Percentiles rank a stretch among this genome's conserved stretches.
phyloP scores from a whole-genome alignment of 176 grass and related monocot genomes.

The Avena atlantica region DNA sequence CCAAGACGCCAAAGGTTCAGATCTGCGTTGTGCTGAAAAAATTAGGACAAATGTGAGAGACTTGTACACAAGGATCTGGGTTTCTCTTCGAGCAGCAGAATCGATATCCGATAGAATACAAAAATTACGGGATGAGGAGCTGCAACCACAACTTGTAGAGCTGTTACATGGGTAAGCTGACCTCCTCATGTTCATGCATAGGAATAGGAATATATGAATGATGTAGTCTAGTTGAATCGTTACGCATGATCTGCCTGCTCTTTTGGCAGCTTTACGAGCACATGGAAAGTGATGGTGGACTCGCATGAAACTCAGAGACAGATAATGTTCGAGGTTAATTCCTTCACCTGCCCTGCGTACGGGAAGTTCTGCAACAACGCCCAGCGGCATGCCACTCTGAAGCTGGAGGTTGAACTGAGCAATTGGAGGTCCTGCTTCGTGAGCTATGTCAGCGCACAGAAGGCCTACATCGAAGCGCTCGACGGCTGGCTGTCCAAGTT shows the following conservation, averaged over 20 bases:
- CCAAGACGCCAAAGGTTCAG: constrained; percentile 78
- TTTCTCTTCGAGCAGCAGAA: constrained; percentile 83
- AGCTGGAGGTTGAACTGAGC: constrained; percentile 78
- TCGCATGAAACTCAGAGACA: constrained; percentile 94
- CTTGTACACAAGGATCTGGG: constrained; percentile 89
- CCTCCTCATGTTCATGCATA: constrained; percentile 11
- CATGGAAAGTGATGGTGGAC: constrained; percentile 93
- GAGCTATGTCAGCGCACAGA: constrained; percentile 72
- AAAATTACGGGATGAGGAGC: constrained; percentile 84
- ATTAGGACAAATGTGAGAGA: constrained; percentile 77
- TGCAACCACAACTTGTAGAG: constrained; percentile 89
- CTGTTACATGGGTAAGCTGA: constrained; percentile 83
- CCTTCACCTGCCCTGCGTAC: constrained; percentile 91
- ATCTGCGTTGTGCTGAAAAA: constrained; percentile 68
- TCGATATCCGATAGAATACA: constrained; percentile 92
- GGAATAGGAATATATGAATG: background rate
- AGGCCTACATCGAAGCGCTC: constrained; percentile 77
- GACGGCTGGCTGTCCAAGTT: constrained; percentile 95
- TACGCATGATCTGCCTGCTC: constrained; percentile 30
- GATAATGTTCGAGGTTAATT: constrained; percentile 96
- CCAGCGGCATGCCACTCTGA: constrained; percentile 84
- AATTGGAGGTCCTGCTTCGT: constrained; percentile 92
- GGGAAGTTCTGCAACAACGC: constrained; percentile 92
- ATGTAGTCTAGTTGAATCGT: background rate
- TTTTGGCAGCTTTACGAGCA: constrained; percentile 62